Evolutionary conservation across 2,329 filamentous ascomycete genomes (phyloP), one percentile per base, ranked within the genome.

Genomic region (Aspergillus unguis): DNA sequence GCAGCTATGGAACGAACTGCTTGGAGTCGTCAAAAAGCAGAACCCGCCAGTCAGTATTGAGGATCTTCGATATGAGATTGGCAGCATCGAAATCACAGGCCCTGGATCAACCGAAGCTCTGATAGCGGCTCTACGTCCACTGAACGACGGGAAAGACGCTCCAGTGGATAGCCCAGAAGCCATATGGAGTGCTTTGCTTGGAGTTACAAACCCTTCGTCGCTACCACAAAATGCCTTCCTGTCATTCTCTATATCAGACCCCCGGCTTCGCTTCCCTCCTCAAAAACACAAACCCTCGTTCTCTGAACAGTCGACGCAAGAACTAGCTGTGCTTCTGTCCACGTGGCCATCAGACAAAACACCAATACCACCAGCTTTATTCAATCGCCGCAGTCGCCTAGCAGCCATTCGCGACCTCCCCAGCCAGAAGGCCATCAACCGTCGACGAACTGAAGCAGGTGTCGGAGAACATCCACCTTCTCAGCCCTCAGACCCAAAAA

Each of bases 101-200:
- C 91, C 92, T 9, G 87, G 83, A 6, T 88, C 91, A 3, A 90
- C 87, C 1, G 91, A 96, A 69, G 78, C 87, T 2, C 75, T 99
- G 2, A 75, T 88, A 8, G 82, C 85, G 26, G 79, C 88, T 7
- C 74, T 97, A 6, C 80, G 80, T 45, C 80, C 82, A 28, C 59
- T 66, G 50, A 36, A 58, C 6, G 35, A 54, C 3, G 59, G 53
- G 5, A 57, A 55, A 29, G 54, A 55, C 4, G 44, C 58, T 17
- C 35, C 55, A 23, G 47, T 63, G 35, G 59, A 70, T 27, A 68
- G 66, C 28, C 69, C 71, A 36, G 69, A 73, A 50, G 54, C 61
- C 50, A 65, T 65, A 10, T 79, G 76, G 76, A 55, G 53, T n/a
- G 69, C 67, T 36, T 64, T 79, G 17, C 52, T 71, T 11, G 71